A percentile compares a stretch with the other conserved stretches of the same genome.
Evolutionary conservation across 306 rosid species (phyloP).

Genomic region (Quercus alba): DNA sequence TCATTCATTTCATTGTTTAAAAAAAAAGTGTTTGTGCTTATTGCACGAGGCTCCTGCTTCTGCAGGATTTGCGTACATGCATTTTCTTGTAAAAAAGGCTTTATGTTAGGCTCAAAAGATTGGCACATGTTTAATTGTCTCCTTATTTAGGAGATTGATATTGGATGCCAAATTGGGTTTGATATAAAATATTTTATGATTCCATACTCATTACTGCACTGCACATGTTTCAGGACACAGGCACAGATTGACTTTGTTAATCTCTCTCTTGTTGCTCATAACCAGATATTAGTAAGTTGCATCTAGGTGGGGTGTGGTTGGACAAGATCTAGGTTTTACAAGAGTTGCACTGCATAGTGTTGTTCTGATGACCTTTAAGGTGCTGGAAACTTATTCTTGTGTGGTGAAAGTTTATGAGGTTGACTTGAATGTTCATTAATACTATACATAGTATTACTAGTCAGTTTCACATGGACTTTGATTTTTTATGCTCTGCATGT

Average conservation of each 20-base stretch:
- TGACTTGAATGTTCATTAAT: neutral
- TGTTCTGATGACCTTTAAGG: neutral
- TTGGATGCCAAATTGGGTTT: neutral
- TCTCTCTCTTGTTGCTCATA: neutral
- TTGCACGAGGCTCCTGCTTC: no score
- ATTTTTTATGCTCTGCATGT: neutral
- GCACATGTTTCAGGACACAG: neutral
- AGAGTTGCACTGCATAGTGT: neutral
- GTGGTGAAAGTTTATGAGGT: neutral
- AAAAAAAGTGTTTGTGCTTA: neutral
- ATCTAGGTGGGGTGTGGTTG: neutral
- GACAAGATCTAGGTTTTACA: neutral
- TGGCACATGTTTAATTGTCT: neutral
- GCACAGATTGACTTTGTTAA: neutral
- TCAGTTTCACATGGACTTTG: neutral
- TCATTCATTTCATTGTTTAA: neutral
- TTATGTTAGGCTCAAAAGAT: neutral
- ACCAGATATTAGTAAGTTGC: neutral
- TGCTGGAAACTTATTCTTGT: neutral
- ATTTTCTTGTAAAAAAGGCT: no score
- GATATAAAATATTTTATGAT: no score
- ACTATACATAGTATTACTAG: neutral
- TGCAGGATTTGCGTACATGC: no score
- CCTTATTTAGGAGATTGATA: neutral
- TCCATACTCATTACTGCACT: no score